Conservation (phyloP, 495 filamentous ascomycete genomes). For the Annulohypoxylon bovei region DNA sequence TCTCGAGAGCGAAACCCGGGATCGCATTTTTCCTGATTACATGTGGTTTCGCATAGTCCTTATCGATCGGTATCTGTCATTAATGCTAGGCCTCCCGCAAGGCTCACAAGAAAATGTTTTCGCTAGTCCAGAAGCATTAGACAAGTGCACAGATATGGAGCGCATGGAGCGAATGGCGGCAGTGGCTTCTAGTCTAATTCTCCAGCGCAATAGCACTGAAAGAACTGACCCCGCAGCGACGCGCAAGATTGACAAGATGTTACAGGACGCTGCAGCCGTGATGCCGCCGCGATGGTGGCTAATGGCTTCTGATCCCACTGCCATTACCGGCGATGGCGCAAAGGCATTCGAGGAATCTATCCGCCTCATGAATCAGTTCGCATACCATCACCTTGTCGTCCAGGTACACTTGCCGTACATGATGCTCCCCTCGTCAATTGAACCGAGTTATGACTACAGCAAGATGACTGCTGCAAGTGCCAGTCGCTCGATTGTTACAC, state of each 20-base stretch:
- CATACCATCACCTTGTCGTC: slow-evolving; percentile 47
- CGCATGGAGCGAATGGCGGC: slow-evolving; percentile 47
- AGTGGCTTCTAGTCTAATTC: slow-evolving; percentile 37
- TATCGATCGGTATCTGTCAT: slow-evolving; percentile 47
- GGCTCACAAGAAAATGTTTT: slow-evolving; percentile 35
- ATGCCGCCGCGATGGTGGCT: slow-evolving; percentile 53
- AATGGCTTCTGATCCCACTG: slow-evolving; percentile 7
- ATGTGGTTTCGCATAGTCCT: slow-evolving; percentile 50
- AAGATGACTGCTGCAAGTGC: slow-evolving; percentile 51
- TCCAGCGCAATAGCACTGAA: slow-evolving; percentile 43
- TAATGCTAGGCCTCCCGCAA: slow-evolving; percentile 51
- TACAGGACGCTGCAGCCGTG: slow-evolving; percentile 44
- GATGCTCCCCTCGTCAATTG: slow-evolving; percentile 28
- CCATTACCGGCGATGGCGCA: slow-evolving; percentile 8
- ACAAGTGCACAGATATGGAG: slow-evolving; percentile 35
- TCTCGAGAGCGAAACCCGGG: slow-evolving; percentile 13
- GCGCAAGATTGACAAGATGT: slow-evolving; percentile 43
- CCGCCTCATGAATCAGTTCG: slow-evolving; percentile 47
- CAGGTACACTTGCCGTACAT: slow-evolving; percentile 54
- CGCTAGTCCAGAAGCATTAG: slow-evolving; percentile 31
- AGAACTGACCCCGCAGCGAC: slow-evolving; percentile 30
- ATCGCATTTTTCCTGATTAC: slow-evolving; percentile 30
- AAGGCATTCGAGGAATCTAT: slow-evolving; percentile 33
- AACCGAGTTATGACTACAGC: slow-evolving; percentile 46
- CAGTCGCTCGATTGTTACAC: slow-evolving; percentile 50